A percentile compares a stretch with the other conserved stretches of the same genome.
Evolutionary conservation across 352 stramenopile species (phyloP).

Genomic region (Pythium vanterpoolii): DNA sequence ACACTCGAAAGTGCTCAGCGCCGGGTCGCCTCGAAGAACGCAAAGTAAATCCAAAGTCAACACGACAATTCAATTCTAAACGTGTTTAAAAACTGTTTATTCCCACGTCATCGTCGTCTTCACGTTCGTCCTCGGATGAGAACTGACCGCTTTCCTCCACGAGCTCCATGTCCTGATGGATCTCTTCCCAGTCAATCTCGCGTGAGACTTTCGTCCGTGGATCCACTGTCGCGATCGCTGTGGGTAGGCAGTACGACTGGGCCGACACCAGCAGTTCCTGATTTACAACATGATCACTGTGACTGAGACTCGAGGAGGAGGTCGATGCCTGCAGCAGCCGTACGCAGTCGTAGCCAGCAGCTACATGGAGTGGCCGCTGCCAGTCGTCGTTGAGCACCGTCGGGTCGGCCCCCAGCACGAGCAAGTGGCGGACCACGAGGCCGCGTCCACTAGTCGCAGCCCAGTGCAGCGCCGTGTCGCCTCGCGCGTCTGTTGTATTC

Average conservation of each 20-base stretch:
- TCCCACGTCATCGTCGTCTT: background rate
- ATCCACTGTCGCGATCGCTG: background rate
- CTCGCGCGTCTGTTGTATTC: slow-evolving; percentile 41
- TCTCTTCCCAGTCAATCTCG: slow-evolving; percentile 52
- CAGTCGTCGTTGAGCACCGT: slow-evolving; percentile 54
- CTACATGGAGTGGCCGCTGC: slow-evolving; percentile 50
- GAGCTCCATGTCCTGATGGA: slow-evolving; percentile 66
- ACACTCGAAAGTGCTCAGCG: slow-evolving; percentile 51
- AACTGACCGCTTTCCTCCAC: slow-evolving; percentile 73
- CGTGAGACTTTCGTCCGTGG: background rate
- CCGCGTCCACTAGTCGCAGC: slow-evolving; percentile 48
- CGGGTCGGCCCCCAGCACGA: slow-evolving; percentile 45
- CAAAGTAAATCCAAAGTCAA: no score
- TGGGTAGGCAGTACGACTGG: slow-evolving; percentile 25
- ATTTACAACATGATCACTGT: no score
- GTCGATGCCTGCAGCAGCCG: slow-evolving; percentile 25
- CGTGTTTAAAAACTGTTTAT: slow-evolving; percentile 6
- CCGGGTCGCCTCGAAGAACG: slow-evolving; percentile 14
- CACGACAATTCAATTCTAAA: no score
- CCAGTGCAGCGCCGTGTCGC: slow-evolving; percentile 70
- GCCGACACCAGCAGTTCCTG: slow-evolving; percentile 11
- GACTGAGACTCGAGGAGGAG: background rate
- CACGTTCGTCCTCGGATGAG: slow-evolving; percentile 42
- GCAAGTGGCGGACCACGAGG: slow-evolving; percentile 32
- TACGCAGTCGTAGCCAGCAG: slow-evolving; percentile 40